Evolutionary conservation across 371 early-diverging fungal genomes (phyloP).

Genomic region (Chytridiales sp.): DNA sequence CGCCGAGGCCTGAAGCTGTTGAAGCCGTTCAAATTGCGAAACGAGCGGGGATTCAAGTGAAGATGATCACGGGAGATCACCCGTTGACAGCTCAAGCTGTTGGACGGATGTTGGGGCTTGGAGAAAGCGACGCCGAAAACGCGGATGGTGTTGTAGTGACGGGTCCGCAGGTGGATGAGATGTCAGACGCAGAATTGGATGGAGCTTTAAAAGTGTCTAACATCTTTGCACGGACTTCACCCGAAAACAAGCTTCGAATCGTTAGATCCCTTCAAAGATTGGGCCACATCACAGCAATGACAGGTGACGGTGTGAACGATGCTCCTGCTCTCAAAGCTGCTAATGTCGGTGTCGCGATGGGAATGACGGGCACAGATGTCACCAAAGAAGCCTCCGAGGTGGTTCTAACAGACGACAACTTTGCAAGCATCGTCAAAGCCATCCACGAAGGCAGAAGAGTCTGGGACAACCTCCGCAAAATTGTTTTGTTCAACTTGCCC

Average conservation of each 20-base stretch:
- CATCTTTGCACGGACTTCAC: constrained; percentile 89
- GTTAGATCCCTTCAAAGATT: constrained; percentile 79
- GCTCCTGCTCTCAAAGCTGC: constrained; percentile 86
- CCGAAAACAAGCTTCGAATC: constrained; percentile 87
- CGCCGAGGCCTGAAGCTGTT: constrained; percentile 78
- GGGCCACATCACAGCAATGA: constrained; percentile 38
- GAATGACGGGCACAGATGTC: constrained; percentile 87
- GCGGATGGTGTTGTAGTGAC: constrained; percentile 18
- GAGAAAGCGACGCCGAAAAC: constrained; percentile 42
- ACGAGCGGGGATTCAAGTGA: constrained; percentile 80
- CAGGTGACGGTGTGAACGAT: constrained; percentile 74
- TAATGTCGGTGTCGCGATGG: constrained; percentile 97
- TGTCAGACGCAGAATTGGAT: background rate
- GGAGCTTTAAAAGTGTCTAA: background rate
- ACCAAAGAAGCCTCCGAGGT: constrained; percentile 89
- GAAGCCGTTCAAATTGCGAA: constrained; percentile 74
- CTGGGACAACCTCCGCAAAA: constrained; percentile 81
- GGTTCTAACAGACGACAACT: constrained; percentile 78
- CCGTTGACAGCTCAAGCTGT: constrained; percentile 83
- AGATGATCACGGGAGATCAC: constrained; percentile 92
- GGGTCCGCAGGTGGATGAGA: background rate
- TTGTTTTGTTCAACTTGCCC: too few relatives aligned
- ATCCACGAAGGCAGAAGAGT: constrained; percentile 79
- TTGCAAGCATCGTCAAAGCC: constrained; percentile 81
- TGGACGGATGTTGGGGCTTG: constrained; percentile 81